Percentiles rank a stretch among this genome's conserved stretches.
Evolutionary conservation across 345 rosid species (phyloP).

Genomic region (Eutrema heterophyllum): DNA sequence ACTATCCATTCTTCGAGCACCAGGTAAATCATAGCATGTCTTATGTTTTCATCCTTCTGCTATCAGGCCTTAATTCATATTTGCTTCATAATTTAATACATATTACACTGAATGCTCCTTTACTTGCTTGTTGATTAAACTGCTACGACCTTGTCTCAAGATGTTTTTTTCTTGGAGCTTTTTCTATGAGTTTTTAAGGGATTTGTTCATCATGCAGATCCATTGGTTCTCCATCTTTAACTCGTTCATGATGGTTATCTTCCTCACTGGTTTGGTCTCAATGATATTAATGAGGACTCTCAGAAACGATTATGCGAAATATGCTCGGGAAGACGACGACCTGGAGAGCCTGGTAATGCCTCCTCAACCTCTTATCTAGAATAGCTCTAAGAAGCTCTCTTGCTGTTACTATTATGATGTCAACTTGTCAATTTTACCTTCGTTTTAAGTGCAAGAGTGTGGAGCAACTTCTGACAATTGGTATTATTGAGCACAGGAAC

Average conservation of each 20-base stretch:
- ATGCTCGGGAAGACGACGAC: constrained; percentile 97
- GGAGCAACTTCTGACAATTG: constrained; percentile 10
- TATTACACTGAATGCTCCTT: neutral
- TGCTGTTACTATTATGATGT: neutral
- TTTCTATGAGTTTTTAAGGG: neutral
- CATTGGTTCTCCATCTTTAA: constrained; percentile 99
- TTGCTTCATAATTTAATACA: neutral
- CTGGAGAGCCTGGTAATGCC: constrained; percentile 77
- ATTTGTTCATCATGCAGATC: constrained; percentile 54
- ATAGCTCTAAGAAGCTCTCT: neutral
- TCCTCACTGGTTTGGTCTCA: constrained; percentile 95
- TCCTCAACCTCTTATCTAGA: neutral
- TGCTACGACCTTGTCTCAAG: neutral
- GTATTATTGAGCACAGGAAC: constrained; percentile 50
- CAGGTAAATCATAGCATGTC: constrained; percentile 48
- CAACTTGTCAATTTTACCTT: neutral
- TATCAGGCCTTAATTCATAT: neutral
- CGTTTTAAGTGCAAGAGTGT: neutral
- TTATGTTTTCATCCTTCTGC: neutral
- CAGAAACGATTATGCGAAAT: constrained; percentile 90
- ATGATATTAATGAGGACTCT: constrained; percentile 98
- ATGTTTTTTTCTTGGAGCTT: neutral
- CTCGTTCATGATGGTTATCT: constrained; percentile 99
- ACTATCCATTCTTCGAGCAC: constrained; percentile 92
- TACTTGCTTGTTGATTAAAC: neutral